phyloP scores from a whole-genome alignment of 805 yeast genomes.

The Cyberlindnera mrakii region DNA sequence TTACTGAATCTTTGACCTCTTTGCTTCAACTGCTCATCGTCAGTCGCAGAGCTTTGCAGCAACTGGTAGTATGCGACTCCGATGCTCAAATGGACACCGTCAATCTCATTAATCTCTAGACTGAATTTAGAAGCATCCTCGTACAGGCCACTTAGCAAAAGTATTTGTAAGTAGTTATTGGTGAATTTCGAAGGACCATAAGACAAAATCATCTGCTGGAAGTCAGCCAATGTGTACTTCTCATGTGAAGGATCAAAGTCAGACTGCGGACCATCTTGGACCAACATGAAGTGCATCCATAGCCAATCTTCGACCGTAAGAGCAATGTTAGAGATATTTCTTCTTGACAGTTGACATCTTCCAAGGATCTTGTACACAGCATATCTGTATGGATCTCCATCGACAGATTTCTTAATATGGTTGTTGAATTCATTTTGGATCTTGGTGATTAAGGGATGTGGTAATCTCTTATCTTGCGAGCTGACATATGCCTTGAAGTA shows the following conservation, averaged over 20 bases:
- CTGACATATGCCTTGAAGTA: constrained; percentile 69
- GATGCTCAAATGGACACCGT: constrained; percentile 85
- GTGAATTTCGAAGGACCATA: constrained; percentile 72
- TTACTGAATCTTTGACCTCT: constrained; percentile 47
- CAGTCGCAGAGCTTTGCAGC: constrained; percentile 39
- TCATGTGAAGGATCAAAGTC: constrained; percentile 54
- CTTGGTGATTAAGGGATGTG: constrained; percentile 62
- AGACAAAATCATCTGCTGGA: constrained; percentile 64
- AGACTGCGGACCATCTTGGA: constrained; percentile 48
- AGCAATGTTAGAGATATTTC: constrained; percentile 60
- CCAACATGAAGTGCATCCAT: constrained; percentile 83
- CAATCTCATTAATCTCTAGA: constrained; percentile 62
- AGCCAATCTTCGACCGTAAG: constrained; percentile 91
- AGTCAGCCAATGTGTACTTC: constrained; percentile 62
- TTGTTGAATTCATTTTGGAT: constrained; percentile 78
- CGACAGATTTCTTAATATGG: constrained; percentile 60
- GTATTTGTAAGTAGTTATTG: constrained; percentile 64
- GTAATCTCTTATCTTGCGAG: constrained; percentile 46
- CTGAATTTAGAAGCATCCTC: constrained; percentile 72
- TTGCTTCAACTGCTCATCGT: constrained; percentile 26
- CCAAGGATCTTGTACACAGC: constrained; percentile 90
- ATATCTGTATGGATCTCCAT: constrained; percentile 83
- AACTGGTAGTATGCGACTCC: constrained; percentile 71
- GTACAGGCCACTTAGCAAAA: constrained; percentile 71
- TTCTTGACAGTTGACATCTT: constrained; percentile 68